A percentile compares a stretch with the other conserved stretches of the same genome.
Evolutionary conservation across 2,329 filamentous ascomycete species (phyloP).

Genomic region (Alternaria sp.): DNA sequence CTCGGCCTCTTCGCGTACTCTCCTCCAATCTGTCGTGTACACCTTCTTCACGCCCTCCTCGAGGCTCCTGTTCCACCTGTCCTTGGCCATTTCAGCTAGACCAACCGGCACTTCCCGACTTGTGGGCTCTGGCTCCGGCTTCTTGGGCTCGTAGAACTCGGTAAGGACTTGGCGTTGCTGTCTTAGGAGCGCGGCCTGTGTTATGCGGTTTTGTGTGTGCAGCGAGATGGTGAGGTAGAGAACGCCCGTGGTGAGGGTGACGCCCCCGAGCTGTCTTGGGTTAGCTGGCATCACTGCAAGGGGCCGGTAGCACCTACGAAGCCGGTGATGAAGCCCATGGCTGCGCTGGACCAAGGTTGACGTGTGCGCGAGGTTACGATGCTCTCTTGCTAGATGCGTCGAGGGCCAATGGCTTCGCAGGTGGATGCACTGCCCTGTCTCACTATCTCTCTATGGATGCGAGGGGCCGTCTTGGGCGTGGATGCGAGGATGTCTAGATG

Average conservation of each 20-base stretch:
- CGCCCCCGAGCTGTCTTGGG: conserved; percentile 56
- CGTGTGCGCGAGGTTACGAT: not conserved
- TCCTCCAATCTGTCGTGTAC: conserved; percentile 58
- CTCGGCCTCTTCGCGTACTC: conserved; percentile 53
- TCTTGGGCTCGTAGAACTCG: conserved; percentile 56
- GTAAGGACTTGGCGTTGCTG: conserved; percentile 57
- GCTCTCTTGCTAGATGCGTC: conserved; percentile 1
- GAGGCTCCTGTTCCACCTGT: conserved; percentile 60
- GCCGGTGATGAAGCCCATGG: conserved; percentile 63
- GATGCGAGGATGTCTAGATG: not conserved
- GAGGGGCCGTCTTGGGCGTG: not conserved
- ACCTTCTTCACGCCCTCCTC: conserved; percentile 55
- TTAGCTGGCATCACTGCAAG: not conserved
- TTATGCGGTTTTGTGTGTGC: conserved; percentile 58
- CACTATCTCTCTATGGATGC: not conserved
- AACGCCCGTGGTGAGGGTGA: conserved; percentile 59
- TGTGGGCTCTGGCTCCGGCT: conserved; percentile 50
- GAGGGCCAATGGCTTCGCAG: conserved; percentile 18
- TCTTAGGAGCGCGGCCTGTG: conserved; percentile 57
- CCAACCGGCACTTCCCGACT: conserved; percentile 53
- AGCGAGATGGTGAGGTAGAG: conserved; percentile 53
- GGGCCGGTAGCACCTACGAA: conserved; percentile 51
- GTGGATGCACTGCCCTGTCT: not conserved
- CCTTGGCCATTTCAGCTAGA: conserved; percentile 58
- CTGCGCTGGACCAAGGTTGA: conserved; percentile 12